Conservation (phyloP, 352 stramenopile genomes). For the Globisporangium camurandrum region DNA sequence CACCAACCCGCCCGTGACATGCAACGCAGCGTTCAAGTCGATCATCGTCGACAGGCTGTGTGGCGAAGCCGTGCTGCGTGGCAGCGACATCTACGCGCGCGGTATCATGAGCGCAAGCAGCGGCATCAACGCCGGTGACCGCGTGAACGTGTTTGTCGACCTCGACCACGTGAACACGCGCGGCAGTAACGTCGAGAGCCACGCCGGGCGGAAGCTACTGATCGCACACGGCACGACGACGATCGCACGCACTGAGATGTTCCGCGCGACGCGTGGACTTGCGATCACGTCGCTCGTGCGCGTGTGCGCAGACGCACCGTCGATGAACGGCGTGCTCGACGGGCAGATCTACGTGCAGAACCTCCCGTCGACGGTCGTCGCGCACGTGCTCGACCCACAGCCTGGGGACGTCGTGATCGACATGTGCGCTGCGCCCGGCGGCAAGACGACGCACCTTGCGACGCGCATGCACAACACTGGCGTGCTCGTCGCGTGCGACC, state of each 20-base stretch:
- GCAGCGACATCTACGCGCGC: slow-evolving; percentile 90
- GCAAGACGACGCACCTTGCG: slow-evolving; percentile 91
- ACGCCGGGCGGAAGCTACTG: slow-evolving; percentile 74
- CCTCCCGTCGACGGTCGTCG: slow-evolving; percentile 89
- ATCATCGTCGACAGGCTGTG: slow-evolving; percentile 90
- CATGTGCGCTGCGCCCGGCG: slow-evolving; percentile 91
- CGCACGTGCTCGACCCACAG: slow-evolving; percentile 80
- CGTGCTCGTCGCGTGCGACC: slow-evolving; percentile 83
- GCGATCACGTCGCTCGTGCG: slow-evolving; percentile 57
- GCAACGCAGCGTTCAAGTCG: slow-evolving; percentile 27
- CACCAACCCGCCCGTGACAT: slow-evolving; percentile 17
- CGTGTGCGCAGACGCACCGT: slow-evolving; percentile 76
- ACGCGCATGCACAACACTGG: slow-evolving; percentile 89
- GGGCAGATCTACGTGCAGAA: slow-evolving; percentile 91
- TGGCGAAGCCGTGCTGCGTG: slow-evolving; percentile 89
- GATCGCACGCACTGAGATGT: slow-evolving; percentile 78
- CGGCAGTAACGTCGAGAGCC: slow-evolving; percentile 55
- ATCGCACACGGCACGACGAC: slow-evolving; percentile 61
- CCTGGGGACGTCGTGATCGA: slow-evolving; percentile 86
- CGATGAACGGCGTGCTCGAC: slow-evolving; percentile 81
- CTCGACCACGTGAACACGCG: slow-evolving; percentile 74
- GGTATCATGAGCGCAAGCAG: slow-evolving; percentile 88
- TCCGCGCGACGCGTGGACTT: slow-evolving; percentile 53
- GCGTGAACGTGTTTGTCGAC: slow-evolving; percentile 84
- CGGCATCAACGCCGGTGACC: slow-evolving; percentile 66